A percentile compares a stretch with the other conserved stretches of the same genome.
phyloP scores from a whole-genome alignment of 331 rosid species.

The Erythrophleum ivorense region DNA sequence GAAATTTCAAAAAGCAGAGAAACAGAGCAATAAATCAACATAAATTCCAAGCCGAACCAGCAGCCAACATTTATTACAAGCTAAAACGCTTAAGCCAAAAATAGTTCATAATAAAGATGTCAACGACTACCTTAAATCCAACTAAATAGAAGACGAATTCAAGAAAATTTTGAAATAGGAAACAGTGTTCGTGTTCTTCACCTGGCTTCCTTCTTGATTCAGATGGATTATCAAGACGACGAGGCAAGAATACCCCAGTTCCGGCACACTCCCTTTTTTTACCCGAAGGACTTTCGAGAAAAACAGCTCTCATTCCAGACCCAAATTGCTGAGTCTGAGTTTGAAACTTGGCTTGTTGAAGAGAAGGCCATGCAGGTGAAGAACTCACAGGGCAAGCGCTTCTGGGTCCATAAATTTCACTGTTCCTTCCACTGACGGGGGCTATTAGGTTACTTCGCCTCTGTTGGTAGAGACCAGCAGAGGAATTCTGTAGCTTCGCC shows the following conservation, averaged over 20 bases:
- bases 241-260: slow-evolving; percentile 93
- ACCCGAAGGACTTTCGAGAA: slow-evolving; percentile 48
- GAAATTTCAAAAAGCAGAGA: background rate
- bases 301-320: slow-evolving; percentile 66
- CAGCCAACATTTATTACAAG: slow-evolving; percentile 24
- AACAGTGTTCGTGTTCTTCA: background rate
- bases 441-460: slow-evolving; percentile 36
- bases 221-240: slow-evolving; percentile 51
- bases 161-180: background rate
- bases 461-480: slow-evolving; percentile 33
- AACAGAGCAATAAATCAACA: slow-evolving; percentile 5
- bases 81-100: background rate
- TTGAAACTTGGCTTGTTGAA: slow-evolving; percentile 51
- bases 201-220: slow-evolving; percentile 66
- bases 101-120: background rate
- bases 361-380: slow-evolving; percentile 74
- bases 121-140: slow-evolving; percentile 28
- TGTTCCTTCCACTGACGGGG: slow-evolving; percentile 45
- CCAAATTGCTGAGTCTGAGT: slow-evolving; percentile 41
- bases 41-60: background rate
- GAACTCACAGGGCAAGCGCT: slow-evolving; percentile 51
- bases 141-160: background rate
- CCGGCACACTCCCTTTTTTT: slow-evolving; percentile 64
- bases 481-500: slow-evolving; percentile 51
- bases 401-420: slow-evolving; percentile 38